Evolutionary conservation across 768 basidiomycete species (phyloP).

Genomic region (Boletus reticulatus): DNA sequence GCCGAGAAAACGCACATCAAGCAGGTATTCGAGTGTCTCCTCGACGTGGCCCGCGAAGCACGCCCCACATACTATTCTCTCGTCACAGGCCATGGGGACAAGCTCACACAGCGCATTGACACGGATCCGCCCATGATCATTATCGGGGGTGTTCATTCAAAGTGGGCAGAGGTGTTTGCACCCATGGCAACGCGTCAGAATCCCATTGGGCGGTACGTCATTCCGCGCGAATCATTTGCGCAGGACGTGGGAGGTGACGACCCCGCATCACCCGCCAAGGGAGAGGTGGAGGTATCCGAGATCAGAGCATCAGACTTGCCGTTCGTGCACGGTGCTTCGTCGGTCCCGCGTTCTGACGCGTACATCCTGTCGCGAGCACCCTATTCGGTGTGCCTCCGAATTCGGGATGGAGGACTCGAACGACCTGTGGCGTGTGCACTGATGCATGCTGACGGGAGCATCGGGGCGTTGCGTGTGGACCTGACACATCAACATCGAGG

Average conservation of each 20-base stretch:
- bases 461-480: conserved; percentile 13
- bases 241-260: neutral
- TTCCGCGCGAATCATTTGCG: neutral
- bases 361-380: conserved; percentile 20
- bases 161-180: conserved; percentile 11
- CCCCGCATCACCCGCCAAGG: no score
- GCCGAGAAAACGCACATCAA: conserved; percentile 14
- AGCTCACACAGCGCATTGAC: neutral
- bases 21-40: conserved; percentile 11
- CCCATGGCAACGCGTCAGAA: conserved; percentile 2
- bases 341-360: conserved; percentile 15
- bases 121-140: conserved; percentile 13
- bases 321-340: conserved; percentile 5
- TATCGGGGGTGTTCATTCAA: conserved; percentile 2
- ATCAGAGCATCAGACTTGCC: conserved; percentile 12
- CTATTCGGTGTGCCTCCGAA: conserved; percentile 24
- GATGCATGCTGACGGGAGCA: conserved; percentile 22
- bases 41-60: neutral
- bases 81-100: neutral
- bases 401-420: neutral
- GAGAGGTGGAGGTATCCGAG: conserved; percentile 3
- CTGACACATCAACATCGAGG: conserved; percentile 7
- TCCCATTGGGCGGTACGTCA: conserved; percentile 1
- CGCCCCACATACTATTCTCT: conserved; percentile 7
- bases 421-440: conserved; percentile 12